These are phyloP conservation scores for Eimeria falciformis DNA, from an alignment of 169 alveolate genomes.

Conservation along the genomic window DNA sequence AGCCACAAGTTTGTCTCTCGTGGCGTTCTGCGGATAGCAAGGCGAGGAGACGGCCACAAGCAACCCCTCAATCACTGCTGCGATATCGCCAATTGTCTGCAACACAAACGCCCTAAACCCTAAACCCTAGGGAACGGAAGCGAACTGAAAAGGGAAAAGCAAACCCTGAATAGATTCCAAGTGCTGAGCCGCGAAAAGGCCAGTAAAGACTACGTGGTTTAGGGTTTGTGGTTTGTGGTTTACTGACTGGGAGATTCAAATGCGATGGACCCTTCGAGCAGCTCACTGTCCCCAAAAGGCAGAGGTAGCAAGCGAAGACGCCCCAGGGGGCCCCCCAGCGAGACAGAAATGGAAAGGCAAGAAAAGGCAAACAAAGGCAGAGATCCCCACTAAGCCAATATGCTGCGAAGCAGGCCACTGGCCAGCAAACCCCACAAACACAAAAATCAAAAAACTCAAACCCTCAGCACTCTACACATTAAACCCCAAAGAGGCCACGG, in stretches of 20 bases:
- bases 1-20: not conserved
- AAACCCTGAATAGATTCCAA: not conserved
- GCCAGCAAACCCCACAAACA: too few relatives aligned
- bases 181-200: not conserved
- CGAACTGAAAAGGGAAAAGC: not conserved
- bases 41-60: not conserved
- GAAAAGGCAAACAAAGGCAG: too few relatives aligned
- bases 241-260: not conserved
- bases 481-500: not conserved
- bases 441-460: too few relatives aligned
- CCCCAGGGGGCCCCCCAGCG: not conserved
- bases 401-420: too few relatives aligned
- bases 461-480: not conserved
- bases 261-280: too few relatives aligned
- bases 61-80: not conserved
- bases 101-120: not conserved
- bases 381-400: too few relatives aligned
- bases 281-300: not conserved
- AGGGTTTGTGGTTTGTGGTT: not conserved
- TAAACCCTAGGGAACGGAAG: not conserved
- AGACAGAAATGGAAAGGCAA: too few relatives aligned
- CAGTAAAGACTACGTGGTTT: not conserved
- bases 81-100: constrained; percentile 10
- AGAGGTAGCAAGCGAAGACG: not conserved
- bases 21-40: not conserved